Conservation (phyloP, 106 monocot species). For the Dioscorea alata region DNA sequence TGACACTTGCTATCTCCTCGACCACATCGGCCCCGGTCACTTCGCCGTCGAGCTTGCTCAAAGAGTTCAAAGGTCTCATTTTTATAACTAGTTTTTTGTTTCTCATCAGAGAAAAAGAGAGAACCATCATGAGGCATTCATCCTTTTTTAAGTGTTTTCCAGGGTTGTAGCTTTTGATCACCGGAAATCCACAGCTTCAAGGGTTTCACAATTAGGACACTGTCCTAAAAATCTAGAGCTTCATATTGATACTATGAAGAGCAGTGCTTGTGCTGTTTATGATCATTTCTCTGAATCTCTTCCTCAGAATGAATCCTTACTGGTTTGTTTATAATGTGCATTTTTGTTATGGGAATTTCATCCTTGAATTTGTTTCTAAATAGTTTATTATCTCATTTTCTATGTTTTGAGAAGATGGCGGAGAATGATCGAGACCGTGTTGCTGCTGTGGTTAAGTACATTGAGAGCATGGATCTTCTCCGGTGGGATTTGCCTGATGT, state of each 20-base stretch:
- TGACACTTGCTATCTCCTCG: constrained; percentile 72
- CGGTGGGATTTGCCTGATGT: constrained; percentile 30
- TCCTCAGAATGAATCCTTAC: neutral
- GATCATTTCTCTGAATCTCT: constrained; percentile 49
- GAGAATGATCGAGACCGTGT: constrained; percentile 24
- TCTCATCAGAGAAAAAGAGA: too few species aligned
- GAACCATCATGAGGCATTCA: too few species aligned
- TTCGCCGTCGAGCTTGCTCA: constrained; percentile 49
- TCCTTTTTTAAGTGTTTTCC: neutral
- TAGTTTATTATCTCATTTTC: neutral
- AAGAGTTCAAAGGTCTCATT: too few species aligned
- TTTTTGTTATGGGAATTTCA: too few species aligned
- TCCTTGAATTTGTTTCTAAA: too few species aligned
- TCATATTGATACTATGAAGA: constrained; percentile 40
- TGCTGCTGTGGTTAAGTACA: constrained; percentile 33
- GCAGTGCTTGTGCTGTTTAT: constrained; percentile 47
- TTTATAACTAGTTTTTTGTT: too few species aligned
- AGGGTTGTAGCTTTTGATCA: constrained; percentile 87
- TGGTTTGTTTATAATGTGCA: constrained; percentile 12
- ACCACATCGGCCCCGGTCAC: constrained; percentile 54
- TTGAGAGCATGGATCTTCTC: constrained; percentile 63
- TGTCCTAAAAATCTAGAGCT: constrained; percentile 56
- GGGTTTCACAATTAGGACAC: constrained; percentile 20
- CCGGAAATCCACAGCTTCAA: constrained; percentile 27
- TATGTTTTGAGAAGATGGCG: constrained; percentile 6